Evolutionary conservation across 2,329 filamentous ascomycete genomes (phyloP), one percentile per base, ranked within the genome.

Genomic region (Penicillium griseofulvum): DNA sequence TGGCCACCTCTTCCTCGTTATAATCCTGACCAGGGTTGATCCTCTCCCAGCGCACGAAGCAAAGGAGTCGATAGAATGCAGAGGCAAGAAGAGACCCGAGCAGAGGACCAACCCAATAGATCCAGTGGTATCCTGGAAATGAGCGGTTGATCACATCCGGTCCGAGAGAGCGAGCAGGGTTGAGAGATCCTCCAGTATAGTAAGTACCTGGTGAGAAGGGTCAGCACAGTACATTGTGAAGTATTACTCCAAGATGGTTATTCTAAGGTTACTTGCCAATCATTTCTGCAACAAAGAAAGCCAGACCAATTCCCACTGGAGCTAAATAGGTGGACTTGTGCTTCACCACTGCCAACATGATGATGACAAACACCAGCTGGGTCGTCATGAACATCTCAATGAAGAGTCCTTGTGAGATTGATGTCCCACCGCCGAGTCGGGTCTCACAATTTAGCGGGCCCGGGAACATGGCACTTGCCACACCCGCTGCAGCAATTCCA

Each of bases 301-400:
- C 78, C 2, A 90, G 72, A 1, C 89, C 89, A 62, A 91, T 89
- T 12, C 86, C 87, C 4, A 91, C 74, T 0, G 88, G 88, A 0
- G 88, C 88, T 1, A 90, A 74, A 66, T 81, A 89, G 0, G 88
- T 91, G 2, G 84, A 83, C 42, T 86, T 85, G 70, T 90, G 87
- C 74, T 91, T 90, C 68, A 90, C 87, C 4, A 84, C 83, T 0
- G 87, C 87, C 42, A 90, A 78, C 82, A 90, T 87, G 69, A 86
- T 83, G 29, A 88, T 83, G 3, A 85, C 81, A 50, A 88, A 76
- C 8, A 87, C 80, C 10, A 89, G 76, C 66, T 87, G 79, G 0
- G 83, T 76, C 0, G 86, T 88, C 36, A 87, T 76, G 63, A 88
- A 85, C 74, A 86, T 81, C 70, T 88, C 86, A 45, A 88, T 80